Conservation (phyloP, 306 rosid genomes). For the Cercis canadensis region DNA sequence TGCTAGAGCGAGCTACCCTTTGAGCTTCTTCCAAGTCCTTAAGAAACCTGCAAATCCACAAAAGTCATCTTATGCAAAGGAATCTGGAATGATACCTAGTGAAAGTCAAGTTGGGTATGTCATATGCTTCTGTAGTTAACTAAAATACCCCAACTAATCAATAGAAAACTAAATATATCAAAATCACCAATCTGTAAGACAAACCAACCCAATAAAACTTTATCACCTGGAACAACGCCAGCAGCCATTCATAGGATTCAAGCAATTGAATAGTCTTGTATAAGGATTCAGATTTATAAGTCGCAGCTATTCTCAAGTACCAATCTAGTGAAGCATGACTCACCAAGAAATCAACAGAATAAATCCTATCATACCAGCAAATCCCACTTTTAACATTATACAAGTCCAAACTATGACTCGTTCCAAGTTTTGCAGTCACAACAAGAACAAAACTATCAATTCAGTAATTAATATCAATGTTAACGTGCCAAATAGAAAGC, state of each 20-base stretch:
- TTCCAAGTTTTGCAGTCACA: slow-evolving; percentile 33
- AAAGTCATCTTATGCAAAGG: slow-evolving; percentile 32
- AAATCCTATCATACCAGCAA: not conserved
- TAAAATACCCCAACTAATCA: slow-evolving; percentile 24
- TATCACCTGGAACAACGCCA: too few species aligned
- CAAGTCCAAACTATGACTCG: slow-evolving; percentile 27
- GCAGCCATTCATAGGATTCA: not conserved
- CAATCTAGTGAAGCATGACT: not conserved
- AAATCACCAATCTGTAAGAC: too few species aligned
- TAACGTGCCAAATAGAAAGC: slow-evolving; percentile 22
- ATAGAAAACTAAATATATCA: too few species aligned
- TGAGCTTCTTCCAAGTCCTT: slow-evolving; percentile 98
- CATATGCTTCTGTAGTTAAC: slow-evolving; percentile 23
- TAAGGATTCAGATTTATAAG: not conserved
- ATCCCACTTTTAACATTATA: not conserved
- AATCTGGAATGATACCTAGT: slow-evolving; percentile 18
- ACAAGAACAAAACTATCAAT: slow-evolving; percentile 29
- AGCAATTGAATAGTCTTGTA: not conserved
- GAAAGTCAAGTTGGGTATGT: not conserved
- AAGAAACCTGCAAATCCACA: slow-evolving; percentile 66
- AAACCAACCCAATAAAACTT: too few species aligned
- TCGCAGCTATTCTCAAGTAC: too few species aligned
- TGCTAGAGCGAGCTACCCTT: slow-evolving; percentile 71
- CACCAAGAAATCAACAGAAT: not conserved
- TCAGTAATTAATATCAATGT: slow-evolving; percentile 10